phyloP scores from a whole-genome alignment of 2,329 filamentous ascomycete species.

The Purpureocillium takamizusanense region DNA sequence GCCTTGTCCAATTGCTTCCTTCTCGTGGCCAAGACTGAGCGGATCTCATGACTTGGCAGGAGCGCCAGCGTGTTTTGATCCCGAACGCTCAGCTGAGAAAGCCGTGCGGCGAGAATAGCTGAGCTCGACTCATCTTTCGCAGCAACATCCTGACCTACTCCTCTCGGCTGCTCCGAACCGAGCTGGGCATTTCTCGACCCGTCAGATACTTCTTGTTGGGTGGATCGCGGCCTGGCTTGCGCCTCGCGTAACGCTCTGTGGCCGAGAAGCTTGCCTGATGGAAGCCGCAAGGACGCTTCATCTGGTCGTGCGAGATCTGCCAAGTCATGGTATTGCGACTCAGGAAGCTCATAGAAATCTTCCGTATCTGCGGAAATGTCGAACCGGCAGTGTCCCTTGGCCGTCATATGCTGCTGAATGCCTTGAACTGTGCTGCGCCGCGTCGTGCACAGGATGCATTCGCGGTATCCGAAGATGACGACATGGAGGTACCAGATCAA shows the following conservation, averaged over 20 bases:
- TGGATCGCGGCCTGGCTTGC: background rate
- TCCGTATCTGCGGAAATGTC: slow-evolving; percentile 27
- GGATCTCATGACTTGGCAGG: slow-evolving; percentile 8
- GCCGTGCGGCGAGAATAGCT: slow-evolving; percentile 1
- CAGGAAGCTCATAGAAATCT: slow-evolving; percentile 30
- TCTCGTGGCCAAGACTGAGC: slow-evolving; percentile 8
- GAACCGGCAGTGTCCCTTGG: slow-evolving; percentile 38
- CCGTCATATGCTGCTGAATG: slow-evolving; percentile 41
- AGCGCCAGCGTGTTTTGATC: slow-evolving; percentile 11
- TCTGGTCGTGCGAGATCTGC: background rate
- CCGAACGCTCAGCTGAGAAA: slow-evolving; percentile 6
- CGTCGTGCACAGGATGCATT: slow-evolving; percentile 43
- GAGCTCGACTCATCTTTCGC: background rate
- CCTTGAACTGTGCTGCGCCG: slow-evolving; percentile 31
- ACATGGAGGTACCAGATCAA: slow-evolving; percentile 38
- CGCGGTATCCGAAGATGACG: slow-evolving; percentile 36
- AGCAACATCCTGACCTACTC: background rate
- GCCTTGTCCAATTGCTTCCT: slow-evolving; percentile 7
- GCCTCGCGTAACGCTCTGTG: slow-evolving; percentile 7
- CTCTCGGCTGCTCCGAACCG: background rate
- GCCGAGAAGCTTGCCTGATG: slow-evolving; percentile 25
- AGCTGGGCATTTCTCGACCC: too few relatives aligned
- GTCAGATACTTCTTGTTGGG: background rate
- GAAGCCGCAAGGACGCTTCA: slow-evolving; percentile 12
- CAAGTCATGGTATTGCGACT: background rate